Evolutionary conservation across 805 yeast genomes (phyloP), one percentile per base, ranked within the genome.

Genomic region (Schwanniomyces polymorphus): DNA sequence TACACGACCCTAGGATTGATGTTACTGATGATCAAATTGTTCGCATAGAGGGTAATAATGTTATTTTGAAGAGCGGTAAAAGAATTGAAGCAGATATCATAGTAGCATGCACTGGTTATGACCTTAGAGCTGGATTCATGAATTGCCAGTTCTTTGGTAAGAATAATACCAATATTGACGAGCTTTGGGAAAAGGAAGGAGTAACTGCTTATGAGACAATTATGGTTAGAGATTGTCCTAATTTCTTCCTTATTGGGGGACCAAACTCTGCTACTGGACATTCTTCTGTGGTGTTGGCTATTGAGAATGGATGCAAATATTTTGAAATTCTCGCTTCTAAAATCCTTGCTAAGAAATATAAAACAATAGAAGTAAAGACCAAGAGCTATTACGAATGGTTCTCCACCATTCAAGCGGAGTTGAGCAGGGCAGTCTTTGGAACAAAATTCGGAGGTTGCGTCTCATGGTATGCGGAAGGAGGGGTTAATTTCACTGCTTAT

Each of bases 221-320:
- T 25, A 49, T 69, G 54, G 57, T 61, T 10, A 64, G 63, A 43
- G 60, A 68, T 27, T 55, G 60, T 38, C 77, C 77, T 17, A 72
- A 72, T 43, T 45, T 63, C 10, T 67, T 70, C 46, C 17, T 64
- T 14, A 55, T 71, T 46, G 72, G 61, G 1, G 77, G 77, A 7
- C 76, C 77, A 27, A 72, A 72, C 47, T 60, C 73, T 1, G 72
- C 73, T 37, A 68, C 76, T 12, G 77, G 77, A 10, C 76, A 72
- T 48, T 63, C 72, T 0, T 70, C 75, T 4, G 75, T 69, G 43
- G 70, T 72, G 5, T 52, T 64, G 46, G 72, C 74, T 12, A 61
- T 67, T 47, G 75, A 72, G 52, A 69, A 67, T 51, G 64, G 61
- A 4, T 55, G 64, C 41, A 49, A 51, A 4, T 67, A 57, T 41